Evolutionary conservation across 192 early-diverging fungal genomes (phyloP).

Genomic region (Phlyctochytrium planicorne): DNA sequence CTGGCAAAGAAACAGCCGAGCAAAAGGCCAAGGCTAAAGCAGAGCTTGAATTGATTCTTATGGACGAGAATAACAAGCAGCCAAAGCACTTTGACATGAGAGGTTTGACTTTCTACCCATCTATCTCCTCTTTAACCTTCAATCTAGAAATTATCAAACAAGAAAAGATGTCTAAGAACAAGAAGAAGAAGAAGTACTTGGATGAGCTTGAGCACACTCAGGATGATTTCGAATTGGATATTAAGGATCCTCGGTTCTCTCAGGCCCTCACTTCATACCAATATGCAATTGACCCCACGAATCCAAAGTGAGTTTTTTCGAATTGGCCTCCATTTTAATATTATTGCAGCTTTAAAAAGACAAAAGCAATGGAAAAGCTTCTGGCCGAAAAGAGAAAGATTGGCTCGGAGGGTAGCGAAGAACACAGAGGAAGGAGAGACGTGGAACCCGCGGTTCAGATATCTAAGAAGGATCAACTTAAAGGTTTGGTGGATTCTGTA

Average conservation of each 20-base stretch:
- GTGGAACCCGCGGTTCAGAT: not conserved
- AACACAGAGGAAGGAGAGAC: not conserved
- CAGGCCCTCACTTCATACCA: constrained; percentile 77
- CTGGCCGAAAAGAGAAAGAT: constrained; percentile 45
- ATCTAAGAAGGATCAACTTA: not conserved
- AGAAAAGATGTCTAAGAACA: constrained; percentile 69
- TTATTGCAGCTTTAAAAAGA: constrained; percentile 71
- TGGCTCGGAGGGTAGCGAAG: not conserved
- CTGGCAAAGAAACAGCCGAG: not conserved
- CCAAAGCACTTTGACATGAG: constrained; percentile 80
- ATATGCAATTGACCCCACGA: constrained; percentile 95
- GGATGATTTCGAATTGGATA: constrained; percentile 87
- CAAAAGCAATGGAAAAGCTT: constrained; percentile 73
- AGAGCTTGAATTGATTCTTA: constrained; percentile 80
- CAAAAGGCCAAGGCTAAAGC: constrained; percentile 40
- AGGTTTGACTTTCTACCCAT: not conserved
- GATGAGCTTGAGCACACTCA: constrained; percentile 52
- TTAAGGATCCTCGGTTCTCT: constrained; percentile 81
- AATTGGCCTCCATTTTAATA: not conserved
- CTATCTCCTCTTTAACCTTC: not conserved
- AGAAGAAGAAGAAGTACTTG: constrained; percentile 36
- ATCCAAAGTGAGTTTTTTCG: constrained; percentile 64
- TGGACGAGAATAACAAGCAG: constrained; percentile 62
- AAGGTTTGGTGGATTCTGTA: constrained; percentile 3
- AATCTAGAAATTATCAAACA: constrained; percentile 71